Conservation (phyloP, 441 rosid genomes). For the Euphorbia celastroides region DNA sequence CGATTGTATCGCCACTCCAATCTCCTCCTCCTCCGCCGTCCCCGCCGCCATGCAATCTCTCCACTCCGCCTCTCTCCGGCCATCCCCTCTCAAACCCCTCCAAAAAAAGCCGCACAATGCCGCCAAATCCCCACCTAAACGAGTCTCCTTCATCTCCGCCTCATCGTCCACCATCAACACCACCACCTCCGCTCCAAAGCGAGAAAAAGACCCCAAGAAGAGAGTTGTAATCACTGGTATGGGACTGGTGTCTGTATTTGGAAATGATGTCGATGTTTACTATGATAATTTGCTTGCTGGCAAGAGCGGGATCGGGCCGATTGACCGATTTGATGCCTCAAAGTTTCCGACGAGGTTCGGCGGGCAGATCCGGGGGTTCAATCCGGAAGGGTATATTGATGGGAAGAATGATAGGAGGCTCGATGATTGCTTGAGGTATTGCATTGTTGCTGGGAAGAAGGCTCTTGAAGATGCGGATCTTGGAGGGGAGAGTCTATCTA, state of each 20-base stretch:
- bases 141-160: conserved; percentile 46
- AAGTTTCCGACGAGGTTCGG: conserved; percentile 94
- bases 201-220: conserved; percentile 93
- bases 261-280: conserved; percentile 77
- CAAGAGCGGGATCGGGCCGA: conserved; percentile 79
- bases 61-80: conserved; percentile 50
- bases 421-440: conserved; percentile 91
- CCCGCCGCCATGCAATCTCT: conserved; percentile 55
- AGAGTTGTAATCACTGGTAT: conserved; percentile 86
- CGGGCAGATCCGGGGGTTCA: conserved; percentile 95
- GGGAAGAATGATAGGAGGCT: conserved; percentile 92
- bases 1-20: conserved; percentile 7
- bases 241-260: conserved; percentile 95
- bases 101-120: conserved; percentile 28
- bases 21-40: neutral
- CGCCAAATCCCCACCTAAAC: conserved; percentile 21
- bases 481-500: conserved; percentile 64
- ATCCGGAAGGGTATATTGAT: conserved; percentile 70
- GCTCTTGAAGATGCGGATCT: conserved; percentile 87
- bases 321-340: conserved; percentile 92
- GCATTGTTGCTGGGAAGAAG: conserved; percentile 96
- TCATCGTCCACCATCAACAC: conserved; percentile 44
- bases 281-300: conserved; percentile 80
- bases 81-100: conserved; percentile 51
- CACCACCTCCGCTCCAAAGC: conserved; percentile 63